A percentile compares a stretch with the other conserved stretches of the same genome.
Evolutionary conservation across 352 stramenopile species (phyloP).

Genomic region (Phytophthora tubulina): DNA sequence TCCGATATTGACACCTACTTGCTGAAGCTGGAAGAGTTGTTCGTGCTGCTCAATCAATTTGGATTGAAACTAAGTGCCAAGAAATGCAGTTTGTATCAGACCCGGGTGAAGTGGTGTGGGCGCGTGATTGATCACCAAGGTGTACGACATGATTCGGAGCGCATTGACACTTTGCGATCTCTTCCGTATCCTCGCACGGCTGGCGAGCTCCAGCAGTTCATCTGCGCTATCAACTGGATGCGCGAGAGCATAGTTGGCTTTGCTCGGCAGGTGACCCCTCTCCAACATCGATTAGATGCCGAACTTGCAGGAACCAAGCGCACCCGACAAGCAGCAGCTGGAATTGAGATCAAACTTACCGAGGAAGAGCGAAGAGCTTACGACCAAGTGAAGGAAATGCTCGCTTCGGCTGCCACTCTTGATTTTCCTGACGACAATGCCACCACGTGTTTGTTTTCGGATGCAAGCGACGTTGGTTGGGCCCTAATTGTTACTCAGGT

Average conservation of each 20-base stretch:
- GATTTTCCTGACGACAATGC: background rate
- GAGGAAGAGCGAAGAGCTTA: background rate
- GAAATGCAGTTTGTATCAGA: background rate
- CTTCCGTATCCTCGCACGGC: background rate
- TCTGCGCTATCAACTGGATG: constrained; percentile 8
- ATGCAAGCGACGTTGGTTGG: background rate
- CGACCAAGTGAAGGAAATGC: background rate
- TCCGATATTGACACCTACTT: constrained; percentile 33
- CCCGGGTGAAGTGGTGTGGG: constrained; percentile 4
- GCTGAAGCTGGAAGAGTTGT: constrained; percentile 24
- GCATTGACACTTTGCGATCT: background rate
- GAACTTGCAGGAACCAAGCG: background rate
- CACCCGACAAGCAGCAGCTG: background rate
- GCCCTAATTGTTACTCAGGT: background rate
- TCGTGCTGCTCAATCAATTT: constrained; percentile 16
- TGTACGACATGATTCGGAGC: background rate
- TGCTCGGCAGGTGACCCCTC: background rate
- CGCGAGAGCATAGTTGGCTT: background rate
- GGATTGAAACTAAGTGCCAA: constrained; percentile 12
- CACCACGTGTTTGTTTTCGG: background rate
- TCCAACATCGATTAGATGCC: background rate
- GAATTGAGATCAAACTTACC: background rate
- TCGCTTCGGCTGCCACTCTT: background rate
- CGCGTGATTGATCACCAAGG: background rate
- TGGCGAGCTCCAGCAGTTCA: background rate